A percentile compares a stretch with the other conserved stretches of the same genome.
Evolutionary conservation across 495 filamentous ascomycete species (phyloP).

Genomic region (Parmelia sp.): DNA sequence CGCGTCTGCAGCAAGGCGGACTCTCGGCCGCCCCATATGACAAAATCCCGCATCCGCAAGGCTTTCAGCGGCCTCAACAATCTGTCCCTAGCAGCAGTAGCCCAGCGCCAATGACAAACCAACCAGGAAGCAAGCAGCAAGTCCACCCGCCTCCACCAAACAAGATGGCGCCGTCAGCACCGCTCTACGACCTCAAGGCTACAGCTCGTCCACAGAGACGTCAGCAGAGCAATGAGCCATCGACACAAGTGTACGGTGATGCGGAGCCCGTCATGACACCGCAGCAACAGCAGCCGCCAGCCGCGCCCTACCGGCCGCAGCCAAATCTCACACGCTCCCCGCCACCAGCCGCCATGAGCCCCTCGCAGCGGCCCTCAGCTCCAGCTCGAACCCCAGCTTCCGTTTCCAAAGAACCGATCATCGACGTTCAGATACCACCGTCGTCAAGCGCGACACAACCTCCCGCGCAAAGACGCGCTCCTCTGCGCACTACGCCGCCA

Average conservation of each 20-base stretch:
- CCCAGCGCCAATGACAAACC: neutral
- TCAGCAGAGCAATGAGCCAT: neutral
- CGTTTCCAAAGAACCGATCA: neutral
- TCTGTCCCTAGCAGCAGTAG: neutral
- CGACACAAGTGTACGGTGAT: neutral
- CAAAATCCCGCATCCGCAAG: neutral
- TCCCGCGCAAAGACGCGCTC: neutral
- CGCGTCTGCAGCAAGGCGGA: neutral
- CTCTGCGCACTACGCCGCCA: neutral
- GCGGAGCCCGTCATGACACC: neutral
- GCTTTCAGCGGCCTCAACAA: constrained; percentile 4
- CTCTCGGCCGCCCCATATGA: neutral
- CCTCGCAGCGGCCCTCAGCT: neutral
- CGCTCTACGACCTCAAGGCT: neutral
- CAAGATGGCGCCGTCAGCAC: neutral
- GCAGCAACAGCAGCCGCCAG: neutral
- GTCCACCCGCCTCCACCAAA: neutral
- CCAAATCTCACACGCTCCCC: neutral
- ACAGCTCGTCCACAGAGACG: neutral
- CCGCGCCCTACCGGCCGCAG: neutral
- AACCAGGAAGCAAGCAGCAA: neutral
- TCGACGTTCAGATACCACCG: neutral
- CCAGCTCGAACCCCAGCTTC: neutral
- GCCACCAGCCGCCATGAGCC: neutral
- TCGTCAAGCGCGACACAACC: neutral